Conservation (phyloP, 2,329 filamentous ascomycete genomes). For the Apiospora hydei region DNA sequence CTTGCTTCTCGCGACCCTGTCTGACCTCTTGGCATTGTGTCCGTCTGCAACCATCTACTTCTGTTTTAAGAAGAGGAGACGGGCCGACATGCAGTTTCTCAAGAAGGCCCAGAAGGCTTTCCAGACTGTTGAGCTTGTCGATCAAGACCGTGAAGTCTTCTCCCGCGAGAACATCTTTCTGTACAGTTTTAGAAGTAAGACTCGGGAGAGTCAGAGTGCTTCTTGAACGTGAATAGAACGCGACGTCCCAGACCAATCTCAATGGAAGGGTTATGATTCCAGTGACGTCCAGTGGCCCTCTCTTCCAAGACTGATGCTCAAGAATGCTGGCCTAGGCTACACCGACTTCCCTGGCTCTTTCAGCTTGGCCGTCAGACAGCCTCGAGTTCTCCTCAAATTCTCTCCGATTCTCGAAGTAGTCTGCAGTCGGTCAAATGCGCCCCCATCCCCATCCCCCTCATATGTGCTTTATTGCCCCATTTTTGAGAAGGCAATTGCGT, state of each 20-base stretch:
- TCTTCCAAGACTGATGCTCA: not conserved
- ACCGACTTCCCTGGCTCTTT: conserved; percentile 2
- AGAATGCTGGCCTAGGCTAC: not conserved
- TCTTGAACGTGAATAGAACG: conserved; percentile 20
- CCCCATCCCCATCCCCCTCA: not conserved
- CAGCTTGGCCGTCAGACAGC: not conserved
- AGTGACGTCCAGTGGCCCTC: not conserved
- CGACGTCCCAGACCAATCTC: not conserved
- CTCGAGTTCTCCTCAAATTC: not conserved
- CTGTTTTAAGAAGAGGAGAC: conserved; percentile 92
- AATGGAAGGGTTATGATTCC: not conserved
- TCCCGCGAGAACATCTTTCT: conserved; percentile 66
- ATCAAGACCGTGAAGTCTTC: conserved; percentile 66
- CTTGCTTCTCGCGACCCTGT: conserved; percentile 79
- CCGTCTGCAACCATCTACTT: conserved; percentile 74
- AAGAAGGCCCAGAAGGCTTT: conserved; percentile 75
- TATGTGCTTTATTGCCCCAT: not conserved
- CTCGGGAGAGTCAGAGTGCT: conserved; percentile 12
- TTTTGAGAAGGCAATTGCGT: conserved; percentile 7
- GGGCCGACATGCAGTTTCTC: conserved; percentile 79
- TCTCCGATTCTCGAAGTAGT: conserved; percentile 6
- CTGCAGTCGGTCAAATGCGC: conserved; percentile 1
- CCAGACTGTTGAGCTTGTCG: conserved; percentile 65
- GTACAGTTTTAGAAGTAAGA: conserved; percentile 60
- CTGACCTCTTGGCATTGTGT: conserved; percentile 76